Percentiles rank a stretch among this genome's conserved stretches.
These are phyloP conservation scores for Delitschia confertaspora DNA, from an alignment of 495 filamentous ascomycete species.

Conservation along the genomic window DNA sequence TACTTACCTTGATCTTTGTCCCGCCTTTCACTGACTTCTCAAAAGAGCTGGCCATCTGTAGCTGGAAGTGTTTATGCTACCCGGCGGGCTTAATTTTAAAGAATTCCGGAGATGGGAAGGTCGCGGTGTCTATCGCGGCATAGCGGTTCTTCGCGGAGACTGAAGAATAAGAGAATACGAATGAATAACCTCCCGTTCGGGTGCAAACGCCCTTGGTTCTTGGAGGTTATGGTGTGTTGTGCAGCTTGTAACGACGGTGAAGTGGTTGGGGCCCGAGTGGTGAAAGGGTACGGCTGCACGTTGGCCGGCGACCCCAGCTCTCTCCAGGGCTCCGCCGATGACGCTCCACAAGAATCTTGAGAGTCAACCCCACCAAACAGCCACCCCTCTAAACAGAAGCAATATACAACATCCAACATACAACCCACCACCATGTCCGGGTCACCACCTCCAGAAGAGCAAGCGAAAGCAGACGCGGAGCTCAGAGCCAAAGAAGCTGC, in stretches of 20 bases:
- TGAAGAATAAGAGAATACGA: too few relatives aligned
- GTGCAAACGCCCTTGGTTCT: too few relatives aligned
- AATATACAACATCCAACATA: not conserved
- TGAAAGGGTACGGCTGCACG: conserved; percentile 3
- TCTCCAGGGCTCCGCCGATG: not conserved
- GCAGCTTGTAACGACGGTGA: not conserved
- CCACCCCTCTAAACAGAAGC: not conserved
- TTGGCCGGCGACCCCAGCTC: not conserved
- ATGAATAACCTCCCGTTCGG: too few relatives aligned
- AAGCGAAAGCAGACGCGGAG: conserved; percentile 52
- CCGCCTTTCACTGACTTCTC: conserved; percentile 43
- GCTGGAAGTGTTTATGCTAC: not conserved
- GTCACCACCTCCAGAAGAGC: conserved; percentile 42
- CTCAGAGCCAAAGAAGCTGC: conserved; percentile 61
- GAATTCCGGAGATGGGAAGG: too few relatives aligned
- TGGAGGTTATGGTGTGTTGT: too few relatives aligned
- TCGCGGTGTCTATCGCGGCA: conserved; percentile 12
- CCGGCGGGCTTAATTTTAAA: too few relatives aligned
- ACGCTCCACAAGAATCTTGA: too few relatives aligned
- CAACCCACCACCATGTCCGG: conserved; percentile 18
- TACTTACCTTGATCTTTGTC: conserved; percentile 66
- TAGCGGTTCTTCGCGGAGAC: conserved; percentile 2
- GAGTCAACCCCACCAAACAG: conserved; percentile 2
- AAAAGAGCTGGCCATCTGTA: conserved; percentile 39
- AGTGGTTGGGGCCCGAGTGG: not conserved